Conservation (phyloP, 352 stramenopile genomes). For the Globisporangium middletonii region DNA sequence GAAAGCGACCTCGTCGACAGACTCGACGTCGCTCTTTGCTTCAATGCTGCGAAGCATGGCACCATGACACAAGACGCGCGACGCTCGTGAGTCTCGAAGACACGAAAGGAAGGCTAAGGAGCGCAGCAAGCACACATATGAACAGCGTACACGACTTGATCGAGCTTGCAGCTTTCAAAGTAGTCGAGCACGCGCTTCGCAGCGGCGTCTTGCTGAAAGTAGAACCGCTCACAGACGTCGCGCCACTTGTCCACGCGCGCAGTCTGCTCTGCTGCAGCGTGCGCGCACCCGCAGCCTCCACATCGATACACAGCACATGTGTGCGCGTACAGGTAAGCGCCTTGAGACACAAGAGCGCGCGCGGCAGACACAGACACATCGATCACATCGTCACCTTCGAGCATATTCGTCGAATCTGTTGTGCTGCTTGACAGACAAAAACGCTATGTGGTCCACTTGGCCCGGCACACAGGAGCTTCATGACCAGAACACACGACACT, state of each 20-base stretch:
- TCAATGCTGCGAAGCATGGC: constrained; percentile 3
- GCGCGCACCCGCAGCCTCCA: constrained; percentile 29
- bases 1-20: constrained; percentile 11
- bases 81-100: background rate
- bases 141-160: constrained; percentile 47
- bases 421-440: too few species aligned
- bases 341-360: too few species aligned
- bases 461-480: too few species aligned
- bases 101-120: background rate
- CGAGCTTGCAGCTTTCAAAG: constrained; percentile 58
- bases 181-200: constrained; percentile 64
- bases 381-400: too few species aligned
- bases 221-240: constrained; percentile 54
- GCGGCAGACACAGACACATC: too few species aligned
- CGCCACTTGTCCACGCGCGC: constrained; percentile 41
- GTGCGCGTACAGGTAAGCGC: too few species aligned
- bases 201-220: constrained; percentile 43
- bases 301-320: too few species aligned
- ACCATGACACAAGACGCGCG: background rate
- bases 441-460: too few species aligned
- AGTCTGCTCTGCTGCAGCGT: constrained; percentile 16
- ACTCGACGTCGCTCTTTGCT: constrained; percentile 7
- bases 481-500: too few species aligned
- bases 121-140: background rate
- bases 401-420: background rate